Base-by-base conservation (phyloP, 2,329 filamentous ascomycete genomes). In the Pseudonectria buxi region DNA sequence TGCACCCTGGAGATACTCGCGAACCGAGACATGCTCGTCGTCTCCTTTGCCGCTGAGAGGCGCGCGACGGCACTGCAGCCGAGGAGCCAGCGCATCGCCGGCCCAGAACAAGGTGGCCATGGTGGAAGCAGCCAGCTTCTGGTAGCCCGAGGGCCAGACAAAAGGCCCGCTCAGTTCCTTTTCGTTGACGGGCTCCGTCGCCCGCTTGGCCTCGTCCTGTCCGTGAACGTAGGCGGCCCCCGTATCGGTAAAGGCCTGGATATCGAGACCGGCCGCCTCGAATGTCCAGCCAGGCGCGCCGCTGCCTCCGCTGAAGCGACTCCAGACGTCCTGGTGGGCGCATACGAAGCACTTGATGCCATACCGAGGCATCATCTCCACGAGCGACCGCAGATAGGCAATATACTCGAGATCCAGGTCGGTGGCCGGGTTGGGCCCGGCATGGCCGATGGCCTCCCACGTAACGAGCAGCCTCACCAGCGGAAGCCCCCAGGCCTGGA, bases 321-420 rank as follows among this genome's bases (percentile, higher is more conserved):
- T 65, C 63, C 63, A 66, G 10, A 65, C 62, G 28, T 66, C 63
- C 41, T 66, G 63, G 14, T 66, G 63, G 0, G 60, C 62, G 38
- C 64, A 65, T n/a, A 66, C 35, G 38, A 66, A 66, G 43, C 62
- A 63, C 36, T 58, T 58, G 29, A 66, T 50, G 14, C 63, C 63
- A 30, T 60, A 62, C 27, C 44, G 38, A 0, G 61, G 56, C 52
- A 65, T 65, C 35, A 63, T 38, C 24, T 58, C 51, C 4, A 66
- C 43, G 13, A 66, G 54, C 15, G 49, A 42, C 10, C 55, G 52
- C 9, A 66, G 46, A 35, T 64, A 66, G 4, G 42, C 51, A 7
- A 66, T 57, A 34, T 66, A 66, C 36, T 63, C 61, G 6, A 58
- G 35, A 37, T 66, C 63, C 4, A 57, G 42, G 37, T 64, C 52